phyloP scores from a whole-genome alignment of 805 yeast species.

The Cyberlindnera maritima region DNA sequence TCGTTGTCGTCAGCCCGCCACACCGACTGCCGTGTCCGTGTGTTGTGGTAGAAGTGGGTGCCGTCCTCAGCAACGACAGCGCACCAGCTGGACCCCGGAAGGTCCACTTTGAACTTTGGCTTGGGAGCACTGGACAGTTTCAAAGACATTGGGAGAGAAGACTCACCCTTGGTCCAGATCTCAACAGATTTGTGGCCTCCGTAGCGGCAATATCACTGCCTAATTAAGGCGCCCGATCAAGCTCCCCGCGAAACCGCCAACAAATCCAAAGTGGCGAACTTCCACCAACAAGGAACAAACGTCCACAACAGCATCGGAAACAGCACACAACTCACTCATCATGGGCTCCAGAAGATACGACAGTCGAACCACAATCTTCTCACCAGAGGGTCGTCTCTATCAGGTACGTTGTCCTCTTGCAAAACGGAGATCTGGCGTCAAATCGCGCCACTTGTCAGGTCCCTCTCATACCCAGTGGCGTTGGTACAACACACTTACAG shows the following conservation, averaged over 20 bases:
- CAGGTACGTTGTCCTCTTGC: constrained; percentile 52
- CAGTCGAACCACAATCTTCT: constrained; percentile 96
- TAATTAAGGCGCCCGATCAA: neutral
- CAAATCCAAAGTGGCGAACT: constrained; percentile 1
- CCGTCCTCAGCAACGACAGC: constrained; percentile 43
- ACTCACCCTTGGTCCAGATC: too few relatives aligned
- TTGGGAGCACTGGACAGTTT: too few relatives aligned
- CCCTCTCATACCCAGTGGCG: neutral
- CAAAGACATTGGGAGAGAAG: too few relatives aligned
- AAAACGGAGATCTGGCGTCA: neutral
- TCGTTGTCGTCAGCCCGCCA: constrained; percentile 37
- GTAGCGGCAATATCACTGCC: too few relatives aligned
- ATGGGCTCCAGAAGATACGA: constrained; percentile 97
- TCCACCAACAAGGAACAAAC: neutral
- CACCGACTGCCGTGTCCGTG: constrained; percentile 26
- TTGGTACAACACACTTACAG: neutral
- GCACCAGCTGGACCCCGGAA: constrained; percentile 33
- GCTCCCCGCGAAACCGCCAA: neutral
- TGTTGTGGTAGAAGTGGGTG: constrained; percentile 39
- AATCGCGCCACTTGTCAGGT: neutral
- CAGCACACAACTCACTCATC: neutral
- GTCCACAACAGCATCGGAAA: neutral
- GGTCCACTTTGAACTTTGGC: constrained; percentile 5
- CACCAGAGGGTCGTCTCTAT: constrained; percentile 97
- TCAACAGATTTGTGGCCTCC: too few relatives aligned